Evolutionary conservation across 805 yeast species (phyloP), one percentile per base, ranked within the genome.

Genomic region (Diddensiella transvaalensis): DNA sequence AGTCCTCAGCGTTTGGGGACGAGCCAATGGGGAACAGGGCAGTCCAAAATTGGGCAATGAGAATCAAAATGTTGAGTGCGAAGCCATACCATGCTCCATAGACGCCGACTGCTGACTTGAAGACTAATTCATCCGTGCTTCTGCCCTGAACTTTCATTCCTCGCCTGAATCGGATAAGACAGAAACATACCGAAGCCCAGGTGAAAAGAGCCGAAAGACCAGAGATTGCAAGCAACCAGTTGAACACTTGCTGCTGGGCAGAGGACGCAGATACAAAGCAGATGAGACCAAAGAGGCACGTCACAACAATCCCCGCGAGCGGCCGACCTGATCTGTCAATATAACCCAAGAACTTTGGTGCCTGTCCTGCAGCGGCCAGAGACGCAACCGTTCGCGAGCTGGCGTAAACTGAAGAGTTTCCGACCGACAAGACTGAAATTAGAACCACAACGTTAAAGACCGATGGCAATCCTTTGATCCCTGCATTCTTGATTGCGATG

Each of bases 41-140:
- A 50, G 83, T 74, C 87, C 91, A 87, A 73, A 87, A 85, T 68
- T 85, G 90, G 24, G 89, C 87, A 48, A 78, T 69, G 51, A 88
- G 71, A 53, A 87, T 81, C 48, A 83, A 64, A 26, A 75, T 33
- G 63, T 81, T 81, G 60, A 88, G 67, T 22, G 67, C 49, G 15
- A 78, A 60, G 47, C 93, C 95, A 62, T 76, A 77, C 51, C 62
- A 64, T 0, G 95, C 82, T 42, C 95, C 95, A 56, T 63, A 68
- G 24, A 82, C 66, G 57, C 96, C 96, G 35, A 76, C 71, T 49
- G 80, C 83, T 3, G 95, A 76, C 40, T 71, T 73, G 67, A 78
- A 87, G 0, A 83, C 74, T 44, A 87, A 70, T 65, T 87, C 93
- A 49, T 78, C 79, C 6, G 81, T 69, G n/a, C 72, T 63, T 70